Conservation (phyloP, 805 yeast species). For the Komagataella pseudopastoris region DNA sequence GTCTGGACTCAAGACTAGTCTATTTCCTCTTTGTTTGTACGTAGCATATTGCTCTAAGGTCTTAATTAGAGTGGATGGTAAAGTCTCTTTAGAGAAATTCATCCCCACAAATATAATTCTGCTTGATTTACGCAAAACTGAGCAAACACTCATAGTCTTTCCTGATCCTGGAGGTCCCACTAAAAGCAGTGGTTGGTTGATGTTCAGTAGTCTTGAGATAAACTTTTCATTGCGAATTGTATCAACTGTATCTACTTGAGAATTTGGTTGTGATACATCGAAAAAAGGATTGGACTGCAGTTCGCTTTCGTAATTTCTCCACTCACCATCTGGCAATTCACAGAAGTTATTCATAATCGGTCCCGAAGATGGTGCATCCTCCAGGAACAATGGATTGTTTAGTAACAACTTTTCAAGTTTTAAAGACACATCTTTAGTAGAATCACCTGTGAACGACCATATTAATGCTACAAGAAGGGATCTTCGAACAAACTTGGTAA, state of each 20-base stretch:
- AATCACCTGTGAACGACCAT: neutral
- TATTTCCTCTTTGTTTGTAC: conserved; percentile 37
- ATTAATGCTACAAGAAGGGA: neutral
- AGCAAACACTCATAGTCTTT: conserved; percentile 80
- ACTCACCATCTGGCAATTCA: neutral
- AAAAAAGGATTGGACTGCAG: neutral
- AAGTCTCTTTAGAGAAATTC: conserved; percentile 75
- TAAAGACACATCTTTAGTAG: neutral
- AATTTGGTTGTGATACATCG: conserved; percentile 43
- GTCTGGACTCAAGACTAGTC: conserved; percentile 43
- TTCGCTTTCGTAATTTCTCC: neutral
- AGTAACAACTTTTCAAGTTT: neutral
- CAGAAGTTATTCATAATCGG: neutral
- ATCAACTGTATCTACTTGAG: conserved; percentile 69
- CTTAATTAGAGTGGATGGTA: conserved; percentile 44
- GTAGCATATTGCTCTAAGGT: conserved; percentile 64
- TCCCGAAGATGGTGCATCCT: neutral
- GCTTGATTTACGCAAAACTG: conserved; percentile 46
- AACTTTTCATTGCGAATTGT: conserved; percentile 55
- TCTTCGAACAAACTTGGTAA: neutral
- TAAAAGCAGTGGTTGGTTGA: conserved; percentile 48
- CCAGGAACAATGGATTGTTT: neutral
- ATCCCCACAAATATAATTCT: conserved; percentile 49
- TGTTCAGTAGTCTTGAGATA: conserved; percentile 40
- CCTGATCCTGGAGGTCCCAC: conserved; percentile 99